Percentiles rank a stretch among this genome's conserved stretches.
Conservation (phyloP, 2,329 filamentous ascomycete genomes). For the Neofusicoccum ribis region DNA sequence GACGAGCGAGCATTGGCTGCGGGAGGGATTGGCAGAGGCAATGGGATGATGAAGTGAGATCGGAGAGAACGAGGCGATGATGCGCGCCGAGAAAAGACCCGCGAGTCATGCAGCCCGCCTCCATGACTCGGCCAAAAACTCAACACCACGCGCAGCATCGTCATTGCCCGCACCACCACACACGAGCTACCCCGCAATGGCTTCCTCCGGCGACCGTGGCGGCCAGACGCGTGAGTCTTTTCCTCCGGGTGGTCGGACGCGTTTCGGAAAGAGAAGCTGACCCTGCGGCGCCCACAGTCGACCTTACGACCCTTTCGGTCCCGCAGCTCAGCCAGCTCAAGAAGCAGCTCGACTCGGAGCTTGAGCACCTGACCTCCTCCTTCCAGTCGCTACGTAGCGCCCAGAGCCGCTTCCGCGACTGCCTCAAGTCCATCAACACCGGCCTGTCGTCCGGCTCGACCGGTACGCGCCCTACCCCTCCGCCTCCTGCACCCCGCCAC, state of each 20-base stretch:
- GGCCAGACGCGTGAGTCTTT: constrained; percentile 10
- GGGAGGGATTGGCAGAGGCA: background rate
- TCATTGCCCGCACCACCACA: constrained; percentile 6
- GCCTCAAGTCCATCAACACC: constrained; percentile 71
- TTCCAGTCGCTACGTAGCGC: constrained; percentile 88
- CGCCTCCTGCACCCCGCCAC: background rate
- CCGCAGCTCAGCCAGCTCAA: constrained; percentile 90
- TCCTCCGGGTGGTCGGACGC: too few species aligned
- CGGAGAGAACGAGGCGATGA: background rate
- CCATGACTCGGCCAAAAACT: constrained; percentile 19
- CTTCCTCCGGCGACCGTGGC: constrained; percentile 8
- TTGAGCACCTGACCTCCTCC: constrained; percentile 88
- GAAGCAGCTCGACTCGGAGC: constrained; percentile 92
- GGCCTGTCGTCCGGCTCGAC: constrained; percentile 49
- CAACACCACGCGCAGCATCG: constrained; percentile 15
- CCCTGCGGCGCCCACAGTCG: constrained; percentile 42
- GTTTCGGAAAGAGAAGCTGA: background rate
- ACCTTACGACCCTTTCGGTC: constrained; percentile 74
- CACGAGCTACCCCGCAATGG: constrained; percentile 13
- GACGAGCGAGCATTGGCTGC: background rate
- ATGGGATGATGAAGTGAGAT: background rate
- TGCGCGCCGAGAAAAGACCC: background rate
- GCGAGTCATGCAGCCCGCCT: background rate
- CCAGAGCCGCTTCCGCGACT: constrained; percentile 90
- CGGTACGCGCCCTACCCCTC: constrained; percentile 6